Conservation (phyloP, 1,284 basidiomycete genomes). For the Nidula niveotomentosa region DNA sequence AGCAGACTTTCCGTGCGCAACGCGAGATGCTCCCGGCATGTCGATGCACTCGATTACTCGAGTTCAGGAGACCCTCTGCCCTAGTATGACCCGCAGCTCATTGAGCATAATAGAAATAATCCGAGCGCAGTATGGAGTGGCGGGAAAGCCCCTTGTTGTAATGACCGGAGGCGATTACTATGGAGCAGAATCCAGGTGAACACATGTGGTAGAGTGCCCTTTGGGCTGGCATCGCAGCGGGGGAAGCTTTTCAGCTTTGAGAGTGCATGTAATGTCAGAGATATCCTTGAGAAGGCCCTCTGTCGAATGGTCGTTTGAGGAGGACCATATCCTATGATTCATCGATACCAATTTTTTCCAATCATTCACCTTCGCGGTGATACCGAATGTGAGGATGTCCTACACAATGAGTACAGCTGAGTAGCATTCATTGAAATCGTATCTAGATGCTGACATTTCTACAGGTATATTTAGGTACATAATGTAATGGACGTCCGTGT, state of each 20-base stretch:
- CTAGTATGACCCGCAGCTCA: not conserved
- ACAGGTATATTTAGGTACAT: too few species aligned
- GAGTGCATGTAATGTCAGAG: conserved; percentile 13
- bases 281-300: conserved; percentile 6
- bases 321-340: conserved; percentile 1
- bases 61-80: not conserved
- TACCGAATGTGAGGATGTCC: not conserved
- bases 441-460: too few species aligned
- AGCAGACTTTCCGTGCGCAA: conserved; percentile 8
- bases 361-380: conserved; percentile 12
- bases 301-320: conserved; percentile 3
- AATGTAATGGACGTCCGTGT: too few species aligned
- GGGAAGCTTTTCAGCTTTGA: conserved; percentile 18
- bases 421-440: too few species aligned
- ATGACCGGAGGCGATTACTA: conserved; percentile 14
- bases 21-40: conserved; percentile 3
- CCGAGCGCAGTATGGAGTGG: conserved; percentile 6
- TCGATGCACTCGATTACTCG: not conserved
- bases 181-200: conserved; percentile 15
- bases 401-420: too few species aligned
- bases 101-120: conserved; percentile 8
- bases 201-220: conserved; percentile 9
- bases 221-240: conserved; percentile 11
- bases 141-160: conserved; percentile 15
- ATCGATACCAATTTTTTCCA: conserved; percentile 11